Base-by-base conservation (phyloP, 2,329 filamentous ascomycete genomes). In the Aureobasidium namibiae region DNA sequence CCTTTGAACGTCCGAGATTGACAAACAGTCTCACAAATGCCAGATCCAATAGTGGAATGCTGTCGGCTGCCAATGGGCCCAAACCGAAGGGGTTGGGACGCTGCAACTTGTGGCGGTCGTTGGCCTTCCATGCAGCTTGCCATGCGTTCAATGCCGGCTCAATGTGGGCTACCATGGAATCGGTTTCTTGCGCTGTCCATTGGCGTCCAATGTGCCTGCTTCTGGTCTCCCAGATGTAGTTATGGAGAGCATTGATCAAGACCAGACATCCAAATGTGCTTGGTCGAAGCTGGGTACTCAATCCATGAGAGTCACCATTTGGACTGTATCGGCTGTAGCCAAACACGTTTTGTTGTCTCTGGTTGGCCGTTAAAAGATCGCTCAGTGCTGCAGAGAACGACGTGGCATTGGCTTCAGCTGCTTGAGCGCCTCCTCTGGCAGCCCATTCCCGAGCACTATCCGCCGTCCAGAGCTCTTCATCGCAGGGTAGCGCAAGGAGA, bases 221-320 rank as follows among this genome's bases (percentile, higher is more conserved):
- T 24, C 92, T 82, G 0, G 92, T 96, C 74, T 97, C 92, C 94
- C 94, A 97, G 45, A 97, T 96, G 72, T 96, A 96, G 66, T 96
- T 96, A 75, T 97, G 94, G 24, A 97, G 79, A 3, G 94, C 92
- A 69, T 96, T 92, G 70, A 97, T 96, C 63, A 99, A 76, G 6
- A 96, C 82, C 31, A 96, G 79, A 70, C 91, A 96, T 9, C 92
- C 94, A 70, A 96, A 95, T 0, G 91, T 92, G 74, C 92, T 96
- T 0, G 91, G 90, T 64, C 83, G 84, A 49, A 94, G 78, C 34
- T 90, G 85, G 56, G 78, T 84, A 63, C 81, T 77, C 3, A 63
- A 59, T 44, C 26, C 52, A 14, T 56, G 45, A 8, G 34, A 24
- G 21, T 67, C 63, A 14, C 61, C 62, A 26, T 63, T 61, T 33